A percentile compares a stretch with the other conserved stretches of the same genome.
phyloP scores from a whole-genome alignment of 345 rosid species.

The Salix arbutifolia region DNA sequence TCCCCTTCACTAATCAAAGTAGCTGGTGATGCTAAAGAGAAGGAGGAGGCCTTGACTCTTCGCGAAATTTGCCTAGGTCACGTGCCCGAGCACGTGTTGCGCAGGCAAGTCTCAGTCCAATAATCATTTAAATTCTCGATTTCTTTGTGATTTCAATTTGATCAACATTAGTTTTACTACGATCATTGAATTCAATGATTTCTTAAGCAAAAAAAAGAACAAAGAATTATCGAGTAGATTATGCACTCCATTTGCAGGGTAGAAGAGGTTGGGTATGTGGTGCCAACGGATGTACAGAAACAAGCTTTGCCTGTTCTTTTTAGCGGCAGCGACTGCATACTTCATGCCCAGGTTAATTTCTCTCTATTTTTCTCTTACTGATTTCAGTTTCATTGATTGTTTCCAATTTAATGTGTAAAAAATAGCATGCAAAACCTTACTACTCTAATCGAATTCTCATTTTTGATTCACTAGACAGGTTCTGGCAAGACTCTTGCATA shows the following conservation, averaged over 20 bases:
- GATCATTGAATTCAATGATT: neutral
- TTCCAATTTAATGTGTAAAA: too few species aligned
- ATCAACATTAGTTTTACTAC: neutral
- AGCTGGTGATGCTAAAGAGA: neutral
- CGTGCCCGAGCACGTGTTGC: conserved; percentile 46
- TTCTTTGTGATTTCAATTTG: neutral
- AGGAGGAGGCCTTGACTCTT: conserved; percentile 17
- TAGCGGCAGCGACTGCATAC: conserved; percentile 65
- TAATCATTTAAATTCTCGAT: neutral
- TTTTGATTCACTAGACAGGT: conserved; percentile 66
- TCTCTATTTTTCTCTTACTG: neutral
- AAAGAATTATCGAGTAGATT: neutral
- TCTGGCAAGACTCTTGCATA: conserved; percentile 93
- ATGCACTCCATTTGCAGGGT: conserved; percentile 33
- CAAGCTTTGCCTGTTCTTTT: conserved; percentile 72
- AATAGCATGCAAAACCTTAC: neutral
- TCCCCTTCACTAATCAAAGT: conserved; percentile 1
- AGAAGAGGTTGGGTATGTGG: conserved; percentile 61
- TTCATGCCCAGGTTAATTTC: conserved; percentile 77
- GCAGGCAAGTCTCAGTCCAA: conserved; percentile 30
- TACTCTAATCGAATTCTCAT: conserved; percentile 11
- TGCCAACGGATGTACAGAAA: conserved; percentile 65
- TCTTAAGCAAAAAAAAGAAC: neutral
- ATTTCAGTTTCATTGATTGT: neutral
- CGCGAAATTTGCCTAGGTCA: conserved; percentile 45